These are phyloP conservation scores for Aureobasidium sp. DNA, from an alignment of 2,329 filamentous ascomycete genomes.

Conservation along the genomic window DNA sequence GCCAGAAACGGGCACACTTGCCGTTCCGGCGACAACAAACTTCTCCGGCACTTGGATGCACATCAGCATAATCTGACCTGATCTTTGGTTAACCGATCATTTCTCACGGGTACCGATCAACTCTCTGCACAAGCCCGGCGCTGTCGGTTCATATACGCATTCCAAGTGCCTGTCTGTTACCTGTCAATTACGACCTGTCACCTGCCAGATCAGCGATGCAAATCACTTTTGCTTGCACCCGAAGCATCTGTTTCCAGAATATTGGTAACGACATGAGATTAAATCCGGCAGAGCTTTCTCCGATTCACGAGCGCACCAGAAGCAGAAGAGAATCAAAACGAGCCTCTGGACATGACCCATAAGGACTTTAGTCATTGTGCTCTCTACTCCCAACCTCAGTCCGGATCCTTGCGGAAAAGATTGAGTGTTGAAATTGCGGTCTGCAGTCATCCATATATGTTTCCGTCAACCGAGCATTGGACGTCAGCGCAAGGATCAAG, in stretches of 20 bases:
- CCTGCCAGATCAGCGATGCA: not conserved
- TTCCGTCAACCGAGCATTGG: not conserved
- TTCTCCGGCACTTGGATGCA: not conserved
- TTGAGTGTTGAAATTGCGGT: not conserved
- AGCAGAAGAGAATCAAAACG: not conserved
- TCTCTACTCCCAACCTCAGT: not conserved
- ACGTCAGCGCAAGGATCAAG: not conserved
- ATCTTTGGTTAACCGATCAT: not conserved
- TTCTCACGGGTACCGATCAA: not conserved
- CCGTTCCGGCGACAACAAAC: not conserved
- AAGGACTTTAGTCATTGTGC: not conserved
- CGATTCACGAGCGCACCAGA: not conserved
- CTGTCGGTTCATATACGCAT: not conserved
- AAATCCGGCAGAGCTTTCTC: not conserved
- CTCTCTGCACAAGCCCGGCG: not conserved
- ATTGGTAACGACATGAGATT: not conserved
- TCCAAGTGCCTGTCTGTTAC: not conserved
- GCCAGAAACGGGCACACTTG: not conserved
- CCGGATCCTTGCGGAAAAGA: not conserved
- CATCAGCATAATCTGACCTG: not conserved
- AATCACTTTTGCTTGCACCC: not conserved
- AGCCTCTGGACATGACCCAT: not conserved
- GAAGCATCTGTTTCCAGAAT: not conserved
- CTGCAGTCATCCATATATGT: not conserved
- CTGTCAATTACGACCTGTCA: conserved; percentile 1